Base-by-base conservation (phyloP, 176 grass and related monocot genomes). In the Musa acuminata region DNA sequence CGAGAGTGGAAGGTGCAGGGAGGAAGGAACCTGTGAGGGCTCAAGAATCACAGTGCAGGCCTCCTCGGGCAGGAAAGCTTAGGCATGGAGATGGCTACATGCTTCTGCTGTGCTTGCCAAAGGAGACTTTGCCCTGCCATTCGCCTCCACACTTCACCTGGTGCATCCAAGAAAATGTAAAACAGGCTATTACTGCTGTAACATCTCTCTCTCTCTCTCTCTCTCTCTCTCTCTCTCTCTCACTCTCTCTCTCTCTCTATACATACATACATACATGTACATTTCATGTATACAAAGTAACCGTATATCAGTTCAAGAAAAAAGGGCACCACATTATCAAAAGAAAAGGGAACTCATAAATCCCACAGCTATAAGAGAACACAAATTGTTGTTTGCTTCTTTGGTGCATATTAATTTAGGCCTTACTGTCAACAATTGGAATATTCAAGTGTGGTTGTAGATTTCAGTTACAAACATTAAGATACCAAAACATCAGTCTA, bases 121-220 rank as follows among this genome's bases (percentile, higher is more conserved):
- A 86, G 84, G 84, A 86, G 84, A 86, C 73, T 29, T 85, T 86
- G 79, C 84, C 84, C 84, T 82, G 76, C 22, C 64, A 84, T 84
- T 79, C 76, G 25, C 53, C 52, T 9, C 14, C 57, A 84, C 49
- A 35, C 14, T 17, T 19, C 2, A 58, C 7, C 29, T 57, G 53
- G 53, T 12, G 1, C 9, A 57, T 29, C 29, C 29, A 29, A 29
- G 29, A 29, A 29, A 17, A 58, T 17, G 54, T 58, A 11, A 58
- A 27, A 13, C 13, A 13, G 54, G 54, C 11, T 6, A 58, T 58
- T 0, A 11, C 16, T 58, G 12, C 5, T 22, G 22, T 22, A 22
- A 22, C 22, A 22, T 22, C 22, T 57, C 54, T 12, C 16, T 57
- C 16, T 13, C 16, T 11, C 16, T 58, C 54, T 17, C 16, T 58